Conservation (phyloP, 768 basidiomycete genomes). For the Agrocybe praecox region DNA sequence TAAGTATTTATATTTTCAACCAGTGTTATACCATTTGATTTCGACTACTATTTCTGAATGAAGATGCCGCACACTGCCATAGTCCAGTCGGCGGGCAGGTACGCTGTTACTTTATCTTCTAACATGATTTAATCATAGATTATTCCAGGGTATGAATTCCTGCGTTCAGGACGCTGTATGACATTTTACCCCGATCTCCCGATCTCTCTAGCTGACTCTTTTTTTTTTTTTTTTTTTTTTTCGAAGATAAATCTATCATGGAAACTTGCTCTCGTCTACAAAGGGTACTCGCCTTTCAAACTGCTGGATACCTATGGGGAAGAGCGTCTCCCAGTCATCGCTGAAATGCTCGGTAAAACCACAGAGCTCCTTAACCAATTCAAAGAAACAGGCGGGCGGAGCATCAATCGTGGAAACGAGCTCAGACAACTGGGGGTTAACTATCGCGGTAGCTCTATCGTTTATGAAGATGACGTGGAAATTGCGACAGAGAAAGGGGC, state of each 20-base stretch:
- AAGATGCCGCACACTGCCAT: conserved; percentile 36
- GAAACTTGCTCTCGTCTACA: conserved; percentile 36
- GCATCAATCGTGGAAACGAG: conserved; percentile 20
- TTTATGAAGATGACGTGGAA: conserved; percentile 38
- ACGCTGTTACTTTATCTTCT: neutral
- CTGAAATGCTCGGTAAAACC: conserved; percentile 35
- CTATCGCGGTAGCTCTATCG: conserved; percentile 52
- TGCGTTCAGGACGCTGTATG: conserved; percentile 38
- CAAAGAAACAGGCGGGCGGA: conserved; percentile 8
- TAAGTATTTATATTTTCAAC: conserved; percentile 3
- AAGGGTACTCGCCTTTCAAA: conserved; percentile 21
- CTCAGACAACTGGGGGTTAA: conserved; percentile 52
- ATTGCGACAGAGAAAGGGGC: neutral
- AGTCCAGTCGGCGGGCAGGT: conserved; percentile 36
- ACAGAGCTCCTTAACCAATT: conserved; percentile 24
- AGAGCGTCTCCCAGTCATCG: conserved; percentile 40
- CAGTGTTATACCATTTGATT: neutral
- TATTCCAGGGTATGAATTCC: conserved; percentile 29
- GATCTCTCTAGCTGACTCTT: neutral
- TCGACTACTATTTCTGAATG: neutral
- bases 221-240: neutral
- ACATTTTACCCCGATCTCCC: neutral
- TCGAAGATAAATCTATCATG: conserved; percentile 38
- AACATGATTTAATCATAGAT: neutral
- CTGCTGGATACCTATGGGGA: conserved; percentile 32